Conservation (phyloP, 2,329 filamentous ascomycete species). For the Colletotrichum trifolii region DNA sequence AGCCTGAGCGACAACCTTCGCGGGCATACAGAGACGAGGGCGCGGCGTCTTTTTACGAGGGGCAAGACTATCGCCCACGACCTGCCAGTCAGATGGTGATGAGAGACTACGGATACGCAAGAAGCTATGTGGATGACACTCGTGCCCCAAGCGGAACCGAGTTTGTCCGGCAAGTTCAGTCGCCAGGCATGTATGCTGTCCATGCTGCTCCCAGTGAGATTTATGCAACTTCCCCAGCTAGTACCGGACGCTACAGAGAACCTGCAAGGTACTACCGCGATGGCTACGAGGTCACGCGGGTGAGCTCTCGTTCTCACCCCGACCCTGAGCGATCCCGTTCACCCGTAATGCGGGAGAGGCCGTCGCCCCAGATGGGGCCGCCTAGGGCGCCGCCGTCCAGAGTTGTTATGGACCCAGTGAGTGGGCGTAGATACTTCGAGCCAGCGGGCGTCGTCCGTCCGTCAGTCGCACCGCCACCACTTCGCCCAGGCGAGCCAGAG, state of each 20-base stretch:
- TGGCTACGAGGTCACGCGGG: slow-evolving; percentile 53
- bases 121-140: slow-evolving; percentile 48
- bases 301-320: slow-evolving; percentile 60
- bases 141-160: slow-evolving; percentile 45
- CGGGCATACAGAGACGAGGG: slow-evolving; percentile 45
- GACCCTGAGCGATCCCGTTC: slow-evolving; percentile 62
- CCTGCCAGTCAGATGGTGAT: slow-evolving; percentile 38
- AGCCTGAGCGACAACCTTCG: slow-evolving; percentile 47
- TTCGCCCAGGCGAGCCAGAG: slow-evolving; percentile 59
- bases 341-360: slow-evolving; percentile 55
- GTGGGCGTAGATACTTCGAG: slow-evolving; percentile 81
- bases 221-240: slow-evolving; percentile 54
- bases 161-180: slow-evolving; percentile 51
- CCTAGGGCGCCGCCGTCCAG: slow-evolving; percentile 67
- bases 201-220: slow-evolving; percentile 52
- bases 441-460: slow-evolving; percentile 60
- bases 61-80: slow-evolving; percentile 40
- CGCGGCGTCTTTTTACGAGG: slow-evolving; percentile 45
- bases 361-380: slow-evolving; percentile 61
- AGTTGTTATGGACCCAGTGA: slow-evolving; percentile 80
- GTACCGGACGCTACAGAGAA: slow-evolving; percentile 54
- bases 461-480: slow-evolving; percentile 61
- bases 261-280: slow-evolving; percentile 57
- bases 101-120: slow-evolving; percentile 42
- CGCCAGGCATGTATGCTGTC: slow-evolving; percentile 49